Evolutionary conservation across 2,329 filamentous ascomycete genomes (phyloP).

Genomic region (Calonectria leucothoes): DNA sequence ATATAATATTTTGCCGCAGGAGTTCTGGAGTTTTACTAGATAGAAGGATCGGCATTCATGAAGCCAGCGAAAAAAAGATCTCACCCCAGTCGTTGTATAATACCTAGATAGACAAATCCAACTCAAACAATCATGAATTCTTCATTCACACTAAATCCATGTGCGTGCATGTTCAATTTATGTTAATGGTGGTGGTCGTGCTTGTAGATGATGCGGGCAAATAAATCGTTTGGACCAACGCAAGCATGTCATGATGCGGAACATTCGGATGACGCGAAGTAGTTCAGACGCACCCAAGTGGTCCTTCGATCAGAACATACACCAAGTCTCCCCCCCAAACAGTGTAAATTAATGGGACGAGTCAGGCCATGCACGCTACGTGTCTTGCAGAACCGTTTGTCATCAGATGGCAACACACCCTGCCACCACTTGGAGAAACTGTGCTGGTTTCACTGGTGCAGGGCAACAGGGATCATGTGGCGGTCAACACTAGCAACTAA

Average conservation of each 20-base stretch:
- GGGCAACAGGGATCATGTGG: conserved; percentile 12
- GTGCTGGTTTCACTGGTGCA: background rate
- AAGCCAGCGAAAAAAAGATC: background rate
- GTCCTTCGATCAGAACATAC: background rate
- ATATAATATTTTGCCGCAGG: background rate
- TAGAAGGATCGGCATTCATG: background rate
- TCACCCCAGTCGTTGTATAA: conserved; percentile 7
- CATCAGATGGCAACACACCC: background rate
- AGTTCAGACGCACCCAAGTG: background rate
- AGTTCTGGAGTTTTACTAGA: background rate
- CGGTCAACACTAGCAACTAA: conserved; percentile 7
- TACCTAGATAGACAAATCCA: background rate
- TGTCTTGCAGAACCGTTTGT: background rate
- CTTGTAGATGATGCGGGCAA: background rate
- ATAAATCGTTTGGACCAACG: background rate
- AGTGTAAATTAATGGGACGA: background rate
- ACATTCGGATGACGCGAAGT: background rate
- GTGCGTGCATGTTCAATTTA: background rate
- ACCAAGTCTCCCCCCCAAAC: background rate
- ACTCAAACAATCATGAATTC: background rate
- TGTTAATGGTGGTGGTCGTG: background rate
- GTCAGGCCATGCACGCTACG: background rate
- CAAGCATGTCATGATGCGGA: background rate
- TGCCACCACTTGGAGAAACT: background rate
- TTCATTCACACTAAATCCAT: background rate